phyloP scores from a whole-genome alignment of 441 rosid species.

The Erysimum pusillum region DNA sequence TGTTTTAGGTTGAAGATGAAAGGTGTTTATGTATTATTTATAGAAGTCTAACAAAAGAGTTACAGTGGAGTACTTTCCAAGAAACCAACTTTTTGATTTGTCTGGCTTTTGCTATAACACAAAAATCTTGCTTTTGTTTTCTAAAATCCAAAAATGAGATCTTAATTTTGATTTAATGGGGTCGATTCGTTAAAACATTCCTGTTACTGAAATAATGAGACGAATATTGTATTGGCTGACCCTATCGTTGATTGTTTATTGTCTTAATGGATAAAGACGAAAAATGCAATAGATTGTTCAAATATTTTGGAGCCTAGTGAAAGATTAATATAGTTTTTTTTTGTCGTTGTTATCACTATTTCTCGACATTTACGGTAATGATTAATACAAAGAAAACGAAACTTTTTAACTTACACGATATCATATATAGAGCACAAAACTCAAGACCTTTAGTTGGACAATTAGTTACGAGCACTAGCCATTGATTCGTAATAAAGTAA shows the following conservation, averaged over 20 bases:
- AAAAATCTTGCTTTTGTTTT: constrained; percentile 42
- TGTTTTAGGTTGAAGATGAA: constrained; percentile 52
- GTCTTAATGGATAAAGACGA: constrained; percentile 40
- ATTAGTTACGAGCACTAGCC: constrained; percentile 23
- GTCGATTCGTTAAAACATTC: constrained; percentile 41
- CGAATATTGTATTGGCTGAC: constrained; percentile 24
- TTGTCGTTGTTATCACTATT: constrained; percentile 34
- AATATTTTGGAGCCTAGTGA: constrained; percentile 41
- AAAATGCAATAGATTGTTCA: constrained; percentile 23
- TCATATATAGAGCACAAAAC: constrained; percentile 28
- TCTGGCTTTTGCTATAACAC: constrained; percentile 46
- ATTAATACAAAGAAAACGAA: constrained; percentile 5
- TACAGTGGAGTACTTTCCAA: constrained; percentile 71
- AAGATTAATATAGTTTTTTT: background rate
- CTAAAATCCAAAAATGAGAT: constrained; percentile 21
- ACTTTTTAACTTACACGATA: constrained; percentile 15
- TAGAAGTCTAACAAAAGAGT: constrained; percentile 47
- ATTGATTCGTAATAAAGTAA: constrained; percentile 21
- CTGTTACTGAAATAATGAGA: constrained; percentile 30
- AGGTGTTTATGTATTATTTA: constrained; percentile 48
- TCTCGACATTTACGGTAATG: constrained; percentile 25
- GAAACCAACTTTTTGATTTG: constrained; percentile 59
- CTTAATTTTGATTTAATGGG: constrained; percentile 41
- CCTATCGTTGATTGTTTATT: constrained; percentile 42
- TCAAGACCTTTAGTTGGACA: constrained; percentile 25